Base-by-base conservation (phyloP, 2,329 filamentous ascomycete genomes). In the Pseudocercospora crystallina region DNA sequence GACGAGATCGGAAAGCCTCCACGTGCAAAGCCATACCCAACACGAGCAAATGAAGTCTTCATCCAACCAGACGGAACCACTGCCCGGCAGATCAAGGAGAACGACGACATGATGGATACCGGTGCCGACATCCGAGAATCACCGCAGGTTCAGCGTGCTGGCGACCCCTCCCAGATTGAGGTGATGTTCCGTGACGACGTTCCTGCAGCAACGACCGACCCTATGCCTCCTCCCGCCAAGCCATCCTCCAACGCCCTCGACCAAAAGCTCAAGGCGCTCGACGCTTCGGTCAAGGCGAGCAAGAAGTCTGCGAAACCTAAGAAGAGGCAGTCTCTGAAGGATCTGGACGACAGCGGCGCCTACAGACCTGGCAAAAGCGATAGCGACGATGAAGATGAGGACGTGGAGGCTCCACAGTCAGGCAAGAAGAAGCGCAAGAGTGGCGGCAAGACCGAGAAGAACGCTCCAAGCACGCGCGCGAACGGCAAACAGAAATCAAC, bases 341-440 rank as follows among this genome's bases (percentile, higher is more conserved):
- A 40, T 9, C 43, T 44, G 8, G 49, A 51, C 8, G 53, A 52
- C 10, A 40, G 36, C 26, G 31, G 38, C 15, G 9, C 38, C 13
- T 54, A 42, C 43, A 15, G 15, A 4, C 51, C 51, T 8, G 47
- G 37, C 8, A 49, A 35, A 32, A 34, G 26, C 20, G 40, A 51
- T 9, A 29, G 57, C 51, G 20, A 53, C 45, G 47, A 62, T 56
- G 59, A 67, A 52, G 51, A 68, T 43, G 47, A 46, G 10, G 62
- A 64, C 36, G 63, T 53, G 50, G 51, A 61, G 7, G 46, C 57
- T 17, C 53, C 60, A 2, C 53, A 58, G 12, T 56, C 47, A 8
- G 48, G 53, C 8, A 66, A 61, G 58, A 69, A 68, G 59, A 66
- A 64, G 53, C 64, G 64, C 55, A 67, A 65, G 57, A 63, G 64